Percentiles rank a stretch among this genome's conserved stretches.
Conservation (phyloP, 371 early-diverging fungal species). For the Rhizomucor pusillus region DNA sequence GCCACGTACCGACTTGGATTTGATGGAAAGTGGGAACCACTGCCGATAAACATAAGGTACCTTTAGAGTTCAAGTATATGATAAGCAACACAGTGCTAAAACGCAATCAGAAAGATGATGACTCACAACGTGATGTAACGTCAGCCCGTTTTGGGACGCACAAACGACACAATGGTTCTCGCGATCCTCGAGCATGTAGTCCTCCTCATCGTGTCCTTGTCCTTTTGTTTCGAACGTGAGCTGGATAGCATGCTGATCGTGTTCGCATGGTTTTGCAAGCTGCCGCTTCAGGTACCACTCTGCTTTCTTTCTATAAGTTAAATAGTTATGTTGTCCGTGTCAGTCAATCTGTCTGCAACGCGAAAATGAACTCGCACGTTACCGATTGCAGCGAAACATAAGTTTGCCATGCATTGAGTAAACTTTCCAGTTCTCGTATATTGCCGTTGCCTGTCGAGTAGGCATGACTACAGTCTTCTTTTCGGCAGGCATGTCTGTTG, state of each 20-base stretch:
- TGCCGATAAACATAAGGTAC: conserved; percentile 62
- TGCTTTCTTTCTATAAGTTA: conserved; percentile 34
- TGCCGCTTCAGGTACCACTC: conserved; percentile 52
- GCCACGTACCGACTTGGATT: conserved; percentile 57
- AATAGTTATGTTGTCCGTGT: neutral
- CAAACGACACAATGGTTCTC: conserved; percentile 52
- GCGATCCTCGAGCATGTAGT: conserved; percentile 60
- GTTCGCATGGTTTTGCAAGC: conserved; percentile 23
- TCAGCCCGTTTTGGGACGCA: conserved; percentile 25
- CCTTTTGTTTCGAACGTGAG: conserved; percentile 55
- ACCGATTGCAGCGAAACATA: conserved; percentile 51
- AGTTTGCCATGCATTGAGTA: conserved; percentile 41
- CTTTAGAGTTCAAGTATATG: neutral
- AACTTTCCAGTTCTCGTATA: conserved; percentile 52
- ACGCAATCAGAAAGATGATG: conserved; percentile 1
- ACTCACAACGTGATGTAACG: conserved; percentile 55
- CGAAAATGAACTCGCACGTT: conserved; percentile 6
- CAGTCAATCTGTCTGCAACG: too few relatives aligned
- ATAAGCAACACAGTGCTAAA: neutral
- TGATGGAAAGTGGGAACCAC: conserved; percentile 49
- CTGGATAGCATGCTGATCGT: conserved; percentile 37
- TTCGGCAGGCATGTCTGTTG: conserved; percentile 7
- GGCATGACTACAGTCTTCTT: conserved; percentile 21
- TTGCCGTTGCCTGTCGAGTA: conserved; percentile 24
- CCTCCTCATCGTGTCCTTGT: conserved; percentile 44